Conservation (phyloP, 1,284 basidiomycete species). For the Ganoderma multipileum region DNA sequence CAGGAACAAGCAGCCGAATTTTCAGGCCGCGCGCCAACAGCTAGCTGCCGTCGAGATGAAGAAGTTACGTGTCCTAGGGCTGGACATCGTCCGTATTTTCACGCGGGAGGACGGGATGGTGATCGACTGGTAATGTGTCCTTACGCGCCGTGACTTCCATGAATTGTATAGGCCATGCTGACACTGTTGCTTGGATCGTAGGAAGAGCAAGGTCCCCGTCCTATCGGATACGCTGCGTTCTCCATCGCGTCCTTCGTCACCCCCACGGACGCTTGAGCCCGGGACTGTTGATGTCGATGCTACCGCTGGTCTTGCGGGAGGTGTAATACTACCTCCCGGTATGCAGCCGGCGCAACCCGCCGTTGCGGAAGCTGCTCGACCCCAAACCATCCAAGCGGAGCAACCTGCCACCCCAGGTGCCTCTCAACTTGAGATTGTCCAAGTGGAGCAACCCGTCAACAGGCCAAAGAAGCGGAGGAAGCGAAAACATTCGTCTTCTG, state of each 20-base stretch:
- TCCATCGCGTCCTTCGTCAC: background rate
- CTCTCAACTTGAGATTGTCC: background rate
- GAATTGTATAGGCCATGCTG: background rate
- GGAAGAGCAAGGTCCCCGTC: constrained; percentile 32
- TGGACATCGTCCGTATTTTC: constrained; percentile 32
- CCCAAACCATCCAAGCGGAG: too few species aligned
- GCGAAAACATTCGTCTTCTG: background rate
- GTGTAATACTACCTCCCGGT: background rate
- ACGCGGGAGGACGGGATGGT: constrained; percentile 41
- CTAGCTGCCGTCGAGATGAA: constrained; percentile 31
- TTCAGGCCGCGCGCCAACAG: constrained; percentile 26
- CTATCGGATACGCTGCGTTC: constrained; percentile 32
- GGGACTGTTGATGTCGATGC: background rate
- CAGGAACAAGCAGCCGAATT: constrained; percentile 22
- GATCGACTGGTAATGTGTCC: constrained; percentile 39
- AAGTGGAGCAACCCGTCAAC: background rate
- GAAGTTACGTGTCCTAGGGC: constrained; percentile 25
- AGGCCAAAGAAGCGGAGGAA: constrained; percentile 2
- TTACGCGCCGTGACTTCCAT: background rate
- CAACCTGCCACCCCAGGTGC: too few species aligned
- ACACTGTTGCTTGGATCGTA: constrained; percentile 1
- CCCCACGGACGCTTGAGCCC: background rate
- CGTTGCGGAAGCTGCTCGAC: too few species aligned
- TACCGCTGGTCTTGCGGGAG: background rate
- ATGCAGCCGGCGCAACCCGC: too few species aligned